These are phyloP conservation scores for Coemansia sp. DNA, from an alignment of 192 early-diverging fungal species.

Conservation along the genomic window DNA sequence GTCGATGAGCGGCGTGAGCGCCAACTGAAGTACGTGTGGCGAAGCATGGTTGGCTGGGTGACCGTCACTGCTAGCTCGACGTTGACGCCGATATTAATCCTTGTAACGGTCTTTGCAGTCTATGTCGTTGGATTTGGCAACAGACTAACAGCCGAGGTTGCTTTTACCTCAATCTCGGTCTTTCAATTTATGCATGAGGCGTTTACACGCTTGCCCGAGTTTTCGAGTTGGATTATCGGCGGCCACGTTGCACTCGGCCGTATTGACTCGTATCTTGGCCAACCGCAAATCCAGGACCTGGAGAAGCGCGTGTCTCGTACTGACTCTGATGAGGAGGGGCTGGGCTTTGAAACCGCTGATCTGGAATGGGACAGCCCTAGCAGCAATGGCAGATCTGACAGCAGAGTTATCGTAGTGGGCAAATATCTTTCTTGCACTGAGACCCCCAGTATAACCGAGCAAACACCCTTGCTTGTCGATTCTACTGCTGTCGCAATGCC, in stretches of 20 bases:
- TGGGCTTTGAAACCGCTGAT: conserved; percentile 33
- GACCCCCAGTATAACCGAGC: neutral
- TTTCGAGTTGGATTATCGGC: no score
- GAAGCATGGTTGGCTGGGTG: conserved; percentile 55
- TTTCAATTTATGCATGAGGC: conserved; percentile 65
- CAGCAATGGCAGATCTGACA: conserved; percentile 5
- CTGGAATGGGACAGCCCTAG: conserved; percentile 29
- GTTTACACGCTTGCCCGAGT: conserved; percentile 56
- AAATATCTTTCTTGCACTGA: neutral
- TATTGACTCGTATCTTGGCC: conserved; percentile 72
- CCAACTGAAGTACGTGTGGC: conserved; percentile 60
- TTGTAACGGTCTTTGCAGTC: conserved; percentile 59
- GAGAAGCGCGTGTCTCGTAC: conserved; percentile 26
- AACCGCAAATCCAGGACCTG: conserved; percentile 64
- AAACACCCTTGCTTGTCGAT: conserved; percentile 7
- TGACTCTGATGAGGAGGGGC: neutral
- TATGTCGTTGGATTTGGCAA: conserved; percentile 62
- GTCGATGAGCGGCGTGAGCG: conserved; percentile 62
- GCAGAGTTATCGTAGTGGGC: neutral
- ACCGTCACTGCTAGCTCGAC: conserved; percentile 53
- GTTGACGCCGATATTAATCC: conserved; percentile 63
- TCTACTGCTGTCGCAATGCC: neutral
- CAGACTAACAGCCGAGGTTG: conserved; percentile 60
- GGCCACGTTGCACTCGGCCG: conserved; percentile 49
- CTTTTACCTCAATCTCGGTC: conserved; percentile 71